phyloP scores from a whole-genome alignment of 1,284 basidiomycete species.

The Ceratobasidium sp. region DNA sequence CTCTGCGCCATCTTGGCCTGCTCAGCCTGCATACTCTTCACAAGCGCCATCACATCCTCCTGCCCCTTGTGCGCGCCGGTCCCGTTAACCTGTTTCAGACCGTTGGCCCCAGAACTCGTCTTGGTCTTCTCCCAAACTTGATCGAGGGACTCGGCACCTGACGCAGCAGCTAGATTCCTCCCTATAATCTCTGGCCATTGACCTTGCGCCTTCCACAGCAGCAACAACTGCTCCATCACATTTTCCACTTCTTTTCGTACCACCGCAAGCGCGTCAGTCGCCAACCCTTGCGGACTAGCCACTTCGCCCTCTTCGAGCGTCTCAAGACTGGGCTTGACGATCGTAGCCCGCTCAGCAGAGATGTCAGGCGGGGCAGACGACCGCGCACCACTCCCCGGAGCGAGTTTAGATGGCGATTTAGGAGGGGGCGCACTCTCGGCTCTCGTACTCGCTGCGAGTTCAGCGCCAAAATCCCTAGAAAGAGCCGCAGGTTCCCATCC shows the following conservation, averaged over 20 bases:
- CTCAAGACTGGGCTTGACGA: neutral
- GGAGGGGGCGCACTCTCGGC: conserved; percentile 32
- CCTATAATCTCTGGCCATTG: conserved; percentile 16
- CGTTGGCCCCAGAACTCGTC: neutral
- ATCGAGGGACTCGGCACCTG: conserved; percentile 4
- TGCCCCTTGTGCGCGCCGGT: too few species aligned
- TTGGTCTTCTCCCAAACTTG: conserved; percentile 11
- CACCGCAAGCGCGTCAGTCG: neutral
- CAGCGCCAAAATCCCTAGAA: neutral
- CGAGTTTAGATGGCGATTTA: neutral
- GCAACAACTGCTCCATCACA: conserved; percentile 14
- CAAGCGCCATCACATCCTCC: neutral
- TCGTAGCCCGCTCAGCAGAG: neutral
- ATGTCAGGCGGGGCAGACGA: conserved; percentile 39
- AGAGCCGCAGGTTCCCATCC: neutral
- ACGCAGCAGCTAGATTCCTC: conserved; percentile 15
- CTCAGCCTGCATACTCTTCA: conserved; percentile 16
- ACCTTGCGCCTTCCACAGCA: conserved; percentile 9
- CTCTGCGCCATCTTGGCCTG: neutral
- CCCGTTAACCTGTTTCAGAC: conserved; percentile 10
- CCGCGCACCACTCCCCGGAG: neutral
- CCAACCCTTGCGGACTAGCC: neutral
- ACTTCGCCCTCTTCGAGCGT: neutral
- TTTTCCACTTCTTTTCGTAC: neutral
- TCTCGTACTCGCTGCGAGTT: conserved; percentile 5